Conservation (phyloP, 2,329 filamentous ascomycete genomes). For the Akanthomyces dipterigenus region DNA sequence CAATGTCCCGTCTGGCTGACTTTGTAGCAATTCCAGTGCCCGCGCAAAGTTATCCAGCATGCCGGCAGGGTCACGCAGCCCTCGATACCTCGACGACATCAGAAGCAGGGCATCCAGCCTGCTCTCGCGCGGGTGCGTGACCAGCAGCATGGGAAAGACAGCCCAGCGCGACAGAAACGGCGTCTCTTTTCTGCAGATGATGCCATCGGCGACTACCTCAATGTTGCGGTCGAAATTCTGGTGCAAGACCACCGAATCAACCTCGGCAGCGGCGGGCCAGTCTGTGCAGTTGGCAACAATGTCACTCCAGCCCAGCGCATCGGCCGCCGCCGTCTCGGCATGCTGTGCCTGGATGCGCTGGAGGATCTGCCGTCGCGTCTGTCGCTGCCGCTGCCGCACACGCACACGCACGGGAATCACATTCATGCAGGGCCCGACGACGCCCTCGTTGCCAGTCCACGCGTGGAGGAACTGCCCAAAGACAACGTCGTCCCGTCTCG, state of each 20-base stretch:
- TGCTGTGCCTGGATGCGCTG: background rate
- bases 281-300: background rate
- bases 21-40: background rate
- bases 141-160: background rate
- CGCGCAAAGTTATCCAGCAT: slow-evolving; percentile 1
- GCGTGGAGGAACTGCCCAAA: slow-evolving; percentile 6
- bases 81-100: slow-evolving; percentile 1
- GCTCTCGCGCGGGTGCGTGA: background rate
- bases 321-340: background rate
- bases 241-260: slow-evolving; percentile 4
- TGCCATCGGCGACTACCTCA: background rate
- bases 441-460: background rate
- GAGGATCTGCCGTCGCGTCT: background rate
- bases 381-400: background rate
- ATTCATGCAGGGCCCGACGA: slow-evolving; percentile 5
- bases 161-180: background rate
- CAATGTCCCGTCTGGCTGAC: background rate
- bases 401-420: slow-evolving; percentile 3
- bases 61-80: background rate
- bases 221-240: slow-evolving; percentile 2
- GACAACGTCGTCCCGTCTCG: background rate
- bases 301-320: slow-evolving; percentile 4
- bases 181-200: background rate
- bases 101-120: slow-evolving; percentile 1
- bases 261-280: background rate